These are phyloP conservation scores for Talaromyces atroroseus DNA, from an alignment of 2,329 filamentous ascomycete species.

Conservation along the genomic window DNA sequence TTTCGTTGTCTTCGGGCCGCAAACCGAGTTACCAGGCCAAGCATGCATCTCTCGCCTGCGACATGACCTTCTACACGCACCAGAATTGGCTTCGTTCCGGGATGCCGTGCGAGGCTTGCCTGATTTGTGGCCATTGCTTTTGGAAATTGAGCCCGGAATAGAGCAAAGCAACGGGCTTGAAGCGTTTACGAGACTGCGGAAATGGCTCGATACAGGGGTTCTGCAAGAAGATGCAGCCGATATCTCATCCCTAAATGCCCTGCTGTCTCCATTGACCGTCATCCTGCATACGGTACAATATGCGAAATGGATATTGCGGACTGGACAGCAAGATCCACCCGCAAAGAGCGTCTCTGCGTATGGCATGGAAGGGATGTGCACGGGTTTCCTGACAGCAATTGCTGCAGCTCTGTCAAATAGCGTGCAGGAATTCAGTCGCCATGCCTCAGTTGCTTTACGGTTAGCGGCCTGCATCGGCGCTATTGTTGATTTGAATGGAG, in stretches of 20 bases:
- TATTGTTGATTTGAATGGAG: slow-evolving; percentile 32
- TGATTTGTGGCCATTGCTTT: neutral
- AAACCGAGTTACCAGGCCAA: neutral
- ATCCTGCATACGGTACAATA: neutral
- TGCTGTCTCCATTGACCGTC: neutral
- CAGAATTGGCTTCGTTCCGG: neutral
- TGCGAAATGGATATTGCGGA: neutral
- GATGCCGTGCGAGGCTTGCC: neutral
- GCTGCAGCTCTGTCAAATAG: slow-evolving; percentile 28
- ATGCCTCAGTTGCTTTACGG: slow-evolving; percentile 34
- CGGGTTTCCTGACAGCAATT: slow-evolving; percentile 34
- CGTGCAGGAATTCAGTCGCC: slow-evolving; percentile 23
- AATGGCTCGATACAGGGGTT: neutral
- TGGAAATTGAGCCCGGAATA: neutral
- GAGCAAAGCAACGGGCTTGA: neutral
- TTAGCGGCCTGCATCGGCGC: slow-evolving; percentile 35
- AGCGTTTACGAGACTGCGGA: neutral
- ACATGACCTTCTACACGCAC: neutral
- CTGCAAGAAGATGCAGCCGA: neutral
- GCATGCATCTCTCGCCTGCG: neutral
- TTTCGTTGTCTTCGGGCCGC: neutral
- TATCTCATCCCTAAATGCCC: neutral
- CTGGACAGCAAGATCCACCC: neutral
- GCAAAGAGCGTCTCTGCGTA: neutral
- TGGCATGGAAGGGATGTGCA: slow-evolving; percentile 31